phyloP scores from a whole-genome alignment of 1,284 basidiomycete genomes.

The Malassezia nana region DNA sequence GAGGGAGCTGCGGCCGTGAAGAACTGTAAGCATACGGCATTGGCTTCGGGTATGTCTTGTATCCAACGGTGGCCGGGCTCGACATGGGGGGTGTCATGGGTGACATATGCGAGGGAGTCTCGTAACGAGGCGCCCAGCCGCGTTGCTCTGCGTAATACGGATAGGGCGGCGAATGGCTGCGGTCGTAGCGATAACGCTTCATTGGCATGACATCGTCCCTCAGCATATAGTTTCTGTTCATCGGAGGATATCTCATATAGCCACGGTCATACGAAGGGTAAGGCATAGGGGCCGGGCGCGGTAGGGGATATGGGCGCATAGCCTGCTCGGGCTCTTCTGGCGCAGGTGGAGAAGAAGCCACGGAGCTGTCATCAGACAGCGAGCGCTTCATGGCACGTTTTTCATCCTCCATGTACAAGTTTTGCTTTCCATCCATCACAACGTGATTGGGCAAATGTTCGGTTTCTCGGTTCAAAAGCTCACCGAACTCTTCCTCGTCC shows the following conservation, averaged over 20 bases:
- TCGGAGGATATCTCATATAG: not conserved
- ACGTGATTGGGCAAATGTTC: conserved; percentile 1
- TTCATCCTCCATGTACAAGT: not conserved
- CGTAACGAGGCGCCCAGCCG: not conserved
- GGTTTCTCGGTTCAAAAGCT: conserved; percentile 5
- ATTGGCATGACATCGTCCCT: not conserved
- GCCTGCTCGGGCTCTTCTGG: not conserved
- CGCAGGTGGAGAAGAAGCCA: not conserved
- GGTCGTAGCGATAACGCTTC: conserved; percentile 3
- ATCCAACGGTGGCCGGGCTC: not conserved
- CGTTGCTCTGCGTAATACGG: not conserved
- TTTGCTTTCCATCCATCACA: not conserved
- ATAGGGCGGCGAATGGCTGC: not conserved
- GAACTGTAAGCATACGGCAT: not conserved
- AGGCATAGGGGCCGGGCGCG: not conserved
- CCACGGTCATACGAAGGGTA: not conserved
- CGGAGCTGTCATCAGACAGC: not conserved
- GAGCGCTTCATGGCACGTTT: not conserved
- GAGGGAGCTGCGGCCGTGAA: not conserved
- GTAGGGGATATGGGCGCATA: not conserved
- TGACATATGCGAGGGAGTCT: not conserved
- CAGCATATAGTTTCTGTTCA: not conserved
- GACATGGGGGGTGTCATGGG: not conserved
- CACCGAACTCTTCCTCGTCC: conserved; percentile 22
- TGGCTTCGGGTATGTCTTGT: not conserved